Conservation (phyloP, 306 rosid species). For the Amphicarpaea edgeworthii region DNA sequence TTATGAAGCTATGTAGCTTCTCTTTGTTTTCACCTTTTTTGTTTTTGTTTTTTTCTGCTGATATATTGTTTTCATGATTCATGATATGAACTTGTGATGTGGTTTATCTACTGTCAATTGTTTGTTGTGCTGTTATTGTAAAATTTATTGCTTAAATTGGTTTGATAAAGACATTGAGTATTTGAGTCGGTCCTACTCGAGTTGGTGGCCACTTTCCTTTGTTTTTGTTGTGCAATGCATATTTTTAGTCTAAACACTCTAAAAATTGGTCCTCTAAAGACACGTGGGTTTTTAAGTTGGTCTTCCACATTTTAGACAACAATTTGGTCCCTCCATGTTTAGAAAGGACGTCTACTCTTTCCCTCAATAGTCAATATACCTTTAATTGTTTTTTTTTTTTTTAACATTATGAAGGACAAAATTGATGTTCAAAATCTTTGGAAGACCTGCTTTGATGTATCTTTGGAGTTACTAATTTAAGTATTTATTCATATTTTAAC, state of each 20-base stretch:
- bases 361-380: not conserved
- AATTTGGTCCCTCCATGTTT: not conserved
- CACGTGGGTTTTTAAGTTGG: not conserved
- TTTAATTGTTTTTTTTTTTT: not conserved
- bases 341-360: not conserved
- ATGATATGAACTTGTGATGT: constrained; percentile 22
- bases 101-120: not conserved
- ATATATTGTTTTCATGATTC: not conserved
- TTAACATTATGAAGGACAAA: not conserved
- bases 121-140: constrained; percentile 7
- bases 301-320: not conserved
- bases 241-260: not conserved
- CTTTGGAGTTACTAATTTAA: constrained; percentile 1
- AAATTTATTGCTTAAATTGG: not conserved
- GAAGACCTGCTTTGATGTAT: not conserved
- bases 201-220: not conserved
- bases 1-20: not conserved
- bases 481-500: constrained; percentile 10
- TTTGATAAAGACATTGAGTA: not conserved
- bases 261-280: not conserved
- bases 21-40: constrained; percentile 10
- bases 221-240: not conserved
- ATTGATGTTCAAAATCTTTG: not conserved
- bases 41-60: not conserved
- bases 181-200: not conserved